Evolutionary conservation across 129 eudicot species (phyloP), one percentile per base, ranked within the genome.

Genomic region (Deinandra increscens): DNA sequence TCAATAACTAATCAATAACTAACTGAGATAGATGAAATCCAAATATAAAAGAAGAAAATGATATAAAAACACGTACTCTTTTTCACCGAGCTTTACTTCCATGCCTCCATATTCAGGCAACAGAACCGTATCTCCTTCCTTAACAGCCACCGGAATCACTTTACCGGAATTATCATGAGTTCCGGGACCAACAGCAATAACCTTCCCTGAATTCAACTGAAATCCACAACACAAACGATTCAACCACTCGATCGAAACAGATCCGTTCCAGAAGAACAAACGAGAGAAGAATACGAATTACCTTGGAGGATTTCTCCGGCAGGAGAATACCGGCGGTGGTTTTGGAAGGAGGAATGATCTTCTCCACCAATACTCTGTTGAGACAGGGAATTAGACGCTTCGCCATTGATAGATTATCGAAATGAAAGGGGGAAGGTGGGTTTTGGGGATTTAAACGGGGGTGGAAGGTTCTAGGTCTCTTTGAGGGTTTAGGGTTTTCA

Each of bases 41-140:
- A 20, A 9, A 44, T 0, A 46, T 4, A 48, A 38, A 29, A 36
- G 0, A 4, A 9, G 10, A 2, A 3, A 18, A 13, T 22, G 15
- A 41, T 19, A 9, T 3, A 42, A 0, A 0, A 37, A 45, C 4
- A 59, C 86, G 18, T 64, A 91, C 97, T 88, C 86, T 84, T 91
- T 91, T 13, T 91, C 97, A 18, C 88, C 96, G 42, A 91, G 90
- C 75, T 91, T 88, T 1, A 91, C 86, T 81, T 88, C 84, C 19
- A 85, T 80, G 48, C 97, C 97, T 36, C 96, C 97, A 38, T 87
- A 91, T 29, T 91, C 97, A 23, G 97, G 96, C 85, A 91, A 82
- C 6, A 91, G 86, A 43, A 91, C 97, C 6, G 93, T 88, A 58
- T 91, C 97, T 1, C 97, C 97, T 85, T 91, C 97, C 80, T 88